Evolutionary conservation across 805 yeast genomes (phyloP).

Genomic region (Trichomonascus vanleenenianus): DNA sequence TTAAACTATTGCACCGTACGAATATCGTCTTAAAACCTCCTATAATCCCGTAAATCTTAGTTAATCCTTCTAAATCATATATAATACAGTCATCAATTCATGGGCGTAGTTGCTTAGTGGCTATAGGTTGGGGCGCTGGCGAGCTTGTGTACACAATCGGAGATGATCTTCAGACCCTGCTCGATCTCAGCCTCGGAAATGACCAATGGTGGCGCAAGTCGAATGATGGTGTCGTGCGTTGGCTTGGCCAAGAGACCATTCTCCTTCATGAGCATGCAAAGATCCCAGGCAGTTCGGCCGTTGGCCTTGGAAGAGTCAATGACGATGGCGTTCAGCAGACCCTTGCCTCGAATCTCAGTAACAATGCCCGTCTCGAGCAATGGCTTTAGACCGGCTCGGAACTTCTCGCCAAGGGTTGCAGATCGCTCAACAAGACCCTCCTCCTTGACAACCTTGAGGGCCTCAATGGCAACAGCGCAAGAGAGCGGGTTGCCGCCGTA

Average conservation of each 20-base stretch:
- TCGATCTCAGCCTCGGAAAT: conserved; percentile 79
- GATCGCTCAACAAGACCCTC: conserved; percentile 82
- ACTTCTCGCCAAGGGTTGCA: conserved; percentile 55
- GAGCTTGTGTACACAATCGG: conserved; percentile 43
- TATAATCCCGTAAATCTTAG: too few species aligned
- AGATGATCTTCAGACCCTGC: conserved; percentile 72
- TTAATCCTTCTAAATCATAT: too few species aligned
- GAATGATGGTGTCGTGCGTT: conserved; percentile 90
- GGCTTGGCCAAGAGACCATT: conserved; percentile 92
- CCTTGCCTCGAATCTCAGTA: conserved; percentile 68
- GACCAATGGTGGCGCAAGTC: conserved; percentile 93
- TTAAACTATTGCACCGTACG: too few species aligned
- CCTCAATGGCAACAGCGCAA: conserved; percentile 88
- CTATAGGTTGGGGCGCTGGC: conserved; percentile 12
- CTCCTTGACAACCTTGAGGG: conserved; percentile 80
- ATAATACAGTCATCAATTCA: too few species aligned
- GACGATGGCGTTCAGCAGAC: conserved; percentile 84
- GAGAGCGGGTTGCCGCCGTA: conserved; percentile 97
- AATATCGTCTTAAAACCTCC: too few species aligned
- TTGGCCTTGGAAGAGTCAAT: conserved; percentile 76
- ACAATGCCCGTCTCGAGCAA: conserved; percentile 40
- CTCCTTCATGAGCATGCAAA: conserved; percentile 82
- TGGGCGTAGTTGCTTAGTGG: not conserved
- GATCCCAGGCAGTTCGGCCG: conserved; percentile 94
- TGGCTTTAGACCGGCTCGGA: conserved; percentile 41